Conservation (phyloP, 768 basidiomycete species). For the Lyophyllum shimeji region DNA sequence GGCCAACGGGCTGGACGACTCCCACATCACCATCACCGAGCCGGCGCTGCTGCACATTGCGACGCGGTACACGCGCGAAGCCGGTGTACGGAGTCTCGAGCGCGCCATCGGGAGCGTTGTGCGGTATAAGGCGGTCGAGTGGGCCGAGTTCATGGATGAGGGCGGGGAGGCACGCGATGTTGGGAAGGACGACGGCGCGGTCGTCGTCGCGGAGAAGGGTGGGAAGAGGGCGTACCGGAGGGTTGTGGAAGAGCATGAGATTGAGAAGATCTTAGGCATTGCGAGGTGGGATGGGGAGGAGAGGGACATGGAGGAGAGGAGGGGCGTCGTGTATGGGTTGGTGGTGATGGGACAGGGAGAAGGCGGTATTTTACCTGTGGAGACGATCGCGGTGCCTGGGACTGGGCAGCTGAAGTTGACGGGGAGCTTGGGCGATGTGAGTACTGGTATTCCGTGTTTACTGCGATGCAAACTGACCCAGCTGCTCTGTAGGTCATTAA, state of each 20-base stretch:
- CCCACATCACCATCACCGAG: constrained; percentile 65
- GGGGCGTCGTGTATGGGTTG: constrained; percentile 82
- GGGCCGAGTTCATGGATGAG: constrained; percentile 65
- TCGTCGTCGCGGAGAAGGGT: constrained; percentile 14
- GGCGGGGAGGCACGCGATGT: constrained; percentile 22
- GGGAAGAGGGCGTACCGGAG: constrained; percentile 48
- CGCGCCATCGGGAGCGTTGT: constrained; percentile 86
- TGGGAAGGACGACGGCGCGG: constrained; percentile 18
- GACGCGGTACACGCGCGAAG: constrained; percentile 84
- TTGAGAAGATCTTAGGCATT: constrained; percentile 85
- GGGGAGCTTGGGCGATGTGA: constrained; percentile 78
- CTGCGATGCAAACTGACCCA: constrained; percentile 1
- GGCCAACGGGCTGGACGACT: constrained; percentile 69
- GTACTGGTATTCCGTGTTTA: constrained; percentile 16
- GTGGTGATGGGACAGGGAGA: constrained; percentile 90
- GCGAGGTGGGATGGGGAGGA: constrained; percentile 81
- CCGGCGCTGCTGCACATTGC: constrained; percentile 71
- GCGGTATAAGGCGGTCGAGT: constrained; percentile 91
- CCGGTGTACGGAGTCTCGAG: constrained; percentile 90
- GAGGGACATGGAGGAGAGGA: constrained; percentile 66
- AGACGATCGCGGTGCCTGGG: constrained; percentile 79
- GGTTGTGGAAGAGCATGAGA: constrained; percentile 62
- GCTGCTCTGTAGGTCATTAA: constrained; percentile 64
- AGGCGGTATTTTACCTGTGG: constrained; percentile 82
- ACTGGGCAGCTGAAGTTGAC: constrained; percentile 73